Conservation (phyloP, 495 filamentous ascomycete genomes). For the Penicillium egyptiacum region DNA sequence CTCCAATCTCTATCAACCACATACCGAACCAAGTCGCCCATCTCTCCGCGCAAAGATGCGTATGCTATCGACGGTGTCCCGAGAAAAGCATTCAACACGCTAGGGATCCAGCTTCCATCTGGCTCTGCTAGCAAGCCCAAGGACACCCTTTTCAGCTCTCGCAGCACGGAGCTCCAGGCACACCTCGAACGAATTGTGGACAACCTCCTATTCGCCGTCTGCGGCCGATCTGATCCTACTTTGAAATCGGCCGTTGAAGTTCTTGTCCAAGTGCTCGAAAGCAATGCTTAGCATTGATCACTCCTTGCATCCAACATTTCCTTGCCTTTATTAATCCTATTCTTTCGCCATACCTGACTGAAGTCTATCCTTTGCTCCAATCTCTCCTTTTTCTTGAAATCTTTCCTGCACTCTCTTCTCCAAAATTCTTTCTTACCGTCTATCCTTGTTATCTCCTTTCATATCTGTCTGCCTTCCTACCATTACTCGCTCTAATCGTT, state of each 20-base stretch:
- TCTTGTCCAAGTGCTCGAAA: slow-evolving; percentile 44
- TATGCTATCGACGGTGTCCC: slow-evolving; percentile 38
- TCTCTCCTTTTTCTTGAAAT: not conserved
- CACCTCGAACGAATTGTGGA: slow-evolving; percentile 45
- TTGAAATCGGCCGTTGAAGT: slow-evolving; percentile 46
- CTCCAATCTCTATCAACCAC: slow-evolving; percentile 41
- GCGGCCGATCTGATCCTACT: slow-evolving; percentile 37
- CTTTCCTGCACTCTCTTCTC: not conserved
- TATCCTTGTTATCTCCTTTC: not conserved
- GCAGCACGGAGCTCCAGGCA: slow-evolving; percentile 34
- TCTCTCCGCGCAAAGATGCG: slow-evolving; percentile 20
- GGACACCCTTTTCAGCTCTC: slow-evolving; percentile 34
- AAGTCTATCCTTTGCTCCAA: not conserved
- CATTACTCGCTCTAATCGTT: not conserved
- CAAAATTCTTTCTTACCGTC: not conserved
- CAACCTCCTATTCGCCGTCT: slow-evolving; percentile 42
- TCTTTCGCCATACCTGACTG: not conserved
- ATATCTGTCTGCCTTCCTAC: not conserved
- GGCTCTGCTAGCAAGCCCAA: slow-evolving; percentile 31
- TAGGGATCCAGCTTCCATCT: slow-evolving; percentile 37
- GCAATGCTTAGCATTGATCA: slow-evolving; percentile 26
- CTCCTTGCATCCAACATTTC: slow-evolving; percentile 10
- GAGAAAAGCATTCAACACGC: slow-evolving; percentile 37
- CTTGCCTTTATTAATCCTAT: slow-evolving; percentile 1
- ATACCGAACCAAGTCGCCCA: slow-evolving; percentile 28